Evolutionary conservation across 768 basidiomycete genomes (phyloP), one percentile per base, ranked within the genome.

Genomic region (Tubosaeta sp.): DNA sequence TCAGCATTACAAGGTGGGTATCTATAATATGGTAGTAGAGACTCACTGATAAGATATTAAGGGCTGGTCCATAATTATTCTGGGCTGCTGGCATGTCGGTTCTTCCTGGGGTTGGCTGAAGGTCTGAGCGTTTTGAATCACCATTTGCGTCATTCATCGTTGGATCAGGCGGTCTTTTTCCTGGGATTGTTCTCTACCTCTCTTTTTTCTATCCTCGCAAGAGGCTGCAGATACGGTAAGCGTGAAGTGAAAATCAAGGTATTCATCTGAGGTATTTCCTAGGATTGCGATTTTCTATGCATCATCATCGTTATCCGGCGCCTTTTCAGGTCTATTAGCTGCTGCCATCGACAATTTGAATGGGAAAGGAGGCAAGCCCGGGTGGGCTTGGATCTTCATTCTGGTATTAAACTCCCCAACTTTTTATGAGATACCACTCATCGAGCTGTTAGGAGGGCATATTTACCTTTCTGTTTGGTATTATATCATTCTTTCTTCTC

Each of bases 341-440:
- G 70, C 80, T 31, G 82, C 73, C 1, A 83, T 87, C 42, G 59
- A 72, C 18, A 63, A 79, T 12, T 79, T 87, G 72, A 63, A 82
- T 43, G 80, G 79, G 10, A 65, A 73, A 6, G 68, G 68, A 2
- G 77, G 80, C 4, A 73, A 68, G 47, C 70, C 76, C 2, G 84
- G 80, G 0, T 86, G 84, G 84, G 70, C 76, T 25, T 84, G 80
- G 82, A 75, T 82, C 56, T 80, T 81, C 54, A 78, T 81, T 30
- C 36, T 79, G 21, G 77, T 79, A 63, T 1, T 62, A 52, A 2
- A 7, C 35, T 1, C 44, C 7, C 6, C 5, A 2, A 40, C 30
- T 9, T 1, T 10, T 40, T 25, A 12, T 19, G 27, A n/a, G 9
- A 29, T 11, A 9, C 10, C 4, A 19, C 39, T 56, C 22, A 58